These are phyloP conservation scores for Macrocybe gigantea DNA, from an alignment of 768 basidiomycete genomes.

Conservation along the genomic window DNA sequence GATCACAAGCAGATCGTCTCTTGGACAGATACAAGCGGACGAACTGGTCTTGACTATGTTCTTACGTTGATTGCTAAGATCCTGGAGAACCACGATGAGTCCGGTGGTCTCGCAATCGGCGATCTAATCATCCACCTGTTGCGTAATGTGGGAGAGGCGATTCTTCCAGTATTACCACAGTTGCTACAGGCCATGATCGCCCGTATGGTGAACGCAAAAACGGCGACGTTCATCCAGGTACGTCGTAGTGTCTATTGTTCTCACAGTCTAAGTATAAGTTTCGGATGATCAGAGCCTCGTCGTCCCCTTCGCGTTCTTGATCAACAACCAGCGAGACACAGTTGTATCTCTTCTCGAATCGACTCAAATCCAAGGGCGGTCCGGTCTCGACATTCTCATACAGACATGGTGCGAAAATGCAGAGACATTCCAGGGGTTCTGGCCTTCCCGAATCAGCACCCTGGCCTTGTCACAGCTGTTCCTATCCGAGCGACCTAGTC, in stretches of 20 bases:
- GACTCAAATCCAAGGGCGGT: slow-evolving; percentile 50
- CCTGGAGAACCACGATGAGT: slow-evolving; percentile 78
- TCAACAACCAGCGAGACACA: slow-evolving; percentile 79
- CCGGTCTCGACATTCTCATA: slow-evolving; percentile 82
- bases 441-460: slow-evolving; percentile 83
- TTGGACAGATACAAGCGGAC: slow-evolving; percentile 65
- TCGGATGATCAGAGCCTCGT: slow-evolving; percentile 61
- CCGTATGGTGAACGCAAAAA: slow-evolving; percentile 80
- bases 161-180: slow-evolving; percentile 83
- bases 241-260: slow-evolving; percentile 5
- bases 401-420: slow-evolving; percentile 94
- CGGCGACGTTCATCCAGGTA: slow-evolving; percentile 89
- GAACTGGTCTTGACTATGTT: slow-evolving; percentile 70
- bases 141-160: slow-evolving; percentile 71
- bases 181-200: slow-evolving; percentile 79
- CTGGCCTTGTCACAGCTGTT: slow-evolving; percentile 78
- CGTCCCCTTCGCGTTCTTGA: slow-evolving; percentile 90
- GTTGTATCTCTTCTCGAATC: slow-evolving; percentile 75
- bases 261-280: neutral
- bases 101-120: slow-evolving; percentile 88
- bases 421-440: slow-evolving; percentile 92
- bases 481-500: slow-evolving; percentile 52
- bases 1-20: slow-evolving; percentile 75
- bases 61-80: slow-evolving; percentile 74
- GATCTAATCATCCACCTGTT: slow-evolving; percentile 93